These are phyloP conservation scores for Isabelozyma gotoi DNA, from an alignment of 805 yeast species.

Conservation along the genomic window DNA sequence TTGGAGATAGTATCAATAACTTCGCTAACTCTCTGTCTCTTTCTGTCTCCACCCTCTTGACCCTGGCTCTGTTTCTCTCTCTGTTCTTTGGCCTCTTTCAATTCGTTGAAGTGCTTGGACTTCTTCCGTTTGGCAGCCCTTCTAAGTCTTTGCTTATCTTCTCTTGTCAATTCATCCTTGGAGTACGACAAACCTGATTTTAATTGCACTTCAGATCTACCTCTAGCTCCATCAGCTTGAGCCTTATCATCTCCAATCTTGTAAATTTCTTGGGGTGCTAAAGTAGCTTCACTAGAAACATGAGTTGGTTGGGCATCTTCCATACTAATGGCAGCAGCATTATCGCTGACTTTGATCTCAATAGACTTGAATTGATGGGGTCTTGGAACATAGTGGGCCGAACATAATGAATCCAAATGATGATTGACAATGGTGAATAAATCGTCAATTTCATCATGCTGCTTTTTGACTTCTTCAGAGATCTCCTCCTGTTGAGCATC, in stretches of 20 bases:
- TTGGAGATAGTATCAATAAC: conserved; percentile 69
- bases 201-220: conserved; percentile 58
- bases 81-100: conserved; percentile 26
- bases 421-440: conserved; percentile 62
- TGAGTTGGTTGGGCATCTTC: conserved; percentile 96
- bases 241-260: conserved; percentile 45
- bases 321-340: conserved; percentile 79
- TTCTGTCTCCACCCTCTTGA: conserved; percentile 29
- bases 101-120: conserved; percentile 50
- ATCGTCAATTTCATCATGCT: conserved; percentile 75
- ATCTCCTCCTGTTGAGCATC: conserved; percentile 42
- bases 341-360: conserved; percentile 66
- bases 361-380: conserved; percentile 73
- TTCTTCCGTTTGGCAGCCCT: conserved; percentile 83
- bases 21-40: conserved; percentile 56
- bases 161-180: conserved; percentile 77
- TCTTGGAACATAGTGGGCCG: conserved; percentile 94
- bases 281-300: conserved; percentile 64
- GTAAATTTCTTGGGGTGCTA: conserved; percentile 96
- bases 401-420: conserved; percentile 82
- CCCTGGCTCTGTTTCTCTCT: conserved; percentile 22
- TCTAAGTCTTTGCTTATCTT: conserved; percentile 83
- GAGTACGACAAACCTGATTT: conserved; percentile 79
- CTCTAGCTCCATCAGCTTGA: conserved; percentile 27
- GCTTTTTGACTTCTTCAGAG: conserved; percentile 63